These are phyloP conservation scores for Candida glucosophila DNA, from an alignment of 1,139 yeast genomes.

Conservation along the genomic window DNA sequence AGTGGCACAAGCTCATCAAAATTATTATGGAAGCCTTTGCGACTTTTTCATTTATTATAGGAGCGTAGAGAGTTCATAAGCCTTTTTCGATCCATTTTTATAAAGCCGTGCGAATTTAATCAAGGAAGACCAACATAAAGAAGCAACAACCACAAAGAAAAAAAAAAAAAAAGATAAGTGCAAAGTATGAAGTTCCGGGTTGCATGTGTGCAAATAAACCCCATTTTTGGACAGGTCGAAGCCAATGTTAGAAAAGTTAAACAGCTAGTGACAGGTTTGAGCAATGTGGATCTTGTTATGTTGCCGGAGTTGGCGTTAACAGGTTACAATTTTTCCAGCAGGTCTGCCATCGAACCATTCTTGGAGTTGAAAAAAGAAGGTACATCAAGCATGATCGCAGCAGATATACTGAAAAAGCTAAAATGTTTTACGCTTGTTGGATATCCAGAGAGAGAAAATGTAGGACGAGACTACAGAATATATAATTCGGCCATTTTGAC, in stretches of 20 bases:
- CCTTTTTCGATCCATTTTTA: too few species aligned
- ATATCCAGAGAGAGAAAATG: slow-evolving; percentile 51
- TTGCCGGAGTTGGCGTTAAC: slow-evolving; percentile 83
- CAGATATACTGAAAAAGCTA: slow-evolving; percentile 37
- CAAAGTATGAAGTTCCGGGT: slow-evolving; percentile 36
- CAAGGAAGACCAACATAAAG: too few species aligned
- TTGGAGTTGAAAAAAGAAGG: slow-evolving; percentile 32
- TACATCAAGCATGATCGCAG: slow-evolving; percentile 47
- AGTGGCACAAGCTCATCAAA: too few species aligned
- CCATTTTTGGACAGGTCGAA: slow-evolving; percentile 51
- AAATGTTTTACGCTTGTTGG: slow-evolving; percentile 72
- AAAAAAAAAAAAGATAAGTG: too few species aligned
- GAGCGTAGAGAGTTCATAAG: too few species aligned
- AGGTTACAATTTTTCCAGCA: slow-evolving; percentile 63
- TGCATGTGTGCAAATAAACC: slow-evolving; percentile 65
- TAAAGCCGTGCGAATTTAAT: too few species aligned
- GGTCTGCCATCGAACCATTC: slow-evolving; percentile 49
- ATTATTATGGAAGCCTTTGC: too few species aligned
- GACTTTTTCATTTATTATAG: too few species aligned
- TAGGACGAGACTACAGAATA: slow-evolving; percentile 18
- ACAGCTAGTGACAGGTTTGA: slow-evolving; percentile 20
- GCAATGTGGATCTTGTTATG: slow-evolving; percentile 51
- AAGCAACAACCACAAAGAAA: too few species aligned
- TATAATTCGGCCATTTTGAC: slow-evolving; percentile 72
- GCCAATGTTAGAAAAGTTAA: slow-evolving; percentile 45